Evolutionary conservation across 306 rosid genomes (phyloP).

Genomic region (Cucurbita maxima): DNA sequence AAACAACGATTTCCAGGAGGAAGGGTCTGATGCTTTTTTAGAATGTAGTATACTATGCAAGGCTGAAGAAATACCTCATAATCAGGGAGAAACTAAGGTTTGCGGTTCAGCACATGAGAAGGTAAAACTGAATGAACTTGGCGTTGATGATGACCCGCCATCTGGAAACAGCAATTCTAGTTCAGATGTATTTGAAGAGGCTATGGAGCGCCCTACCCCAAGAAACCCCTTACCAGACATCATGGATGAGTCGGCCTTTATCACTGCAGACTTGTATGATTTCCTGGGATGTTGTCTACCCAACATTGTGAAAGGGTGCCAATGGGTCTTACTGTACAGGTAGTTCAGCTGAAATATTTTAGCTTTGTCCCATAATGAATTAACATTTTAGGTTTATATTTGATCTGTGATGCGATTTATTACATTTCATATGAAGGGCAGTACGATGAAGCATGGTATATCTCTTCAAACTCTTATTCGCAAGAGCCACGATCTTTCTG

Average conservation of each 20-base stretch:
- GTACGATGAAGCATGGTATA: constrained; percentile 85
- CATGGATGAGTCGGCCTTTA: constrained; percentile 54
- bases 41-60: constrained; percentile 21
- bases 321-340: constrained; percentile 89
- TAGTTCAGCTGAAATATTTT: constrained; percentile 21
- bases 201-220: constrained; percentile 31
- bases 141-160: constrained; percentile 24
- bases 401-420: constrained; percentile 30
- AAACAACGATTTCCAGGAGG: constrained; percentile 32
- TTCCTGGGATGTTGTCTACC: constrained; percentile 75
- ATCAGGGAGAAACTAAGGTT: constrained; percentile 4
- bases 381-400: constrained; percentile 7
- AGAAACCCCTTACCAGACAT: constrained; percentile 32
- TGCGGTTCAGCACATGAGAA: constrained; percentile 15
- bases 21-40: constrained; percentile 25
- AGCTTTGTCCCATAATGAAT: constrained; percentile 1
- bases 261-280: constrained; percentile 52
- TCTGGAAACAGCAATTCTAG: constrained; percentile 40
- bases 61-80: neutral
- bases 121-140: constrained; percentile 21
- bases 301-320: constrained; percentile 87
- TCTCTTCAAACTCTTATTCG: constrained; percentile 96
- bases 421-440: constrained; percentile 89
- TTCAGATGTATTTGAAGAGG: constrained; percentile 73
- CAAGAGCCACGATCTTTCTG: constrained; percentile 61